Conservation (phyloP, 768 basidiomycete species). For the Coprinopsis strossmayeri region DNA sequence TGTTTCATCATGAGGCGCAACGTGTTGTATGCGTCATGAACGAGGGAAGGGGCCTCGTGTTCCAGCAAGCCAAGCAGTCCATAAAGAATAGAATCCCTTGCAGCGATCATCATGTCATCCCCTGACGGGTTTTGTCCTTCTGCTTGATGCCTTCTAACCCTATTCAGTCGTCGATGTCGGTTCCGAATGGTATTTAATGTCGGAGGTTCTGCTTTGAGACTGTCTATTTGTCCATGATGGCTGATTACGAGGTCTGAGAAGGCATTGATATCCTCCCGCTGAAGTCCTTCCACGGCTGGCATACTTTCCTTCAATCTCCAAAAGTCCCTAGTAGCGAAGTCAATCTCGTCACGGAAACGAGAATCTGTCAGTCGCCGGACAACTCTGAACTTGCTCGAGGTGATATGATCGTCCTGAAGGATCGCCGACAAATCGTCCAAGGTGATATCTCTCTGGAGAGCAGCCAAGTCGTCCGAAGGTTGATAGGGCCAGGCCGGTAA, state of each 20-base stretch:
- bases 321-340: slow-evolving; percentile 59
- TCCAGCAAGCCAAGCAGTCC: slow-evolving; percentile 56
- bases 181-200: slow-evolving; percentile 34
- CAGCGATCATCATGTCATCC: slow-evolving; percentile 20
- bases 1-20: slow-evolving; percentile 53
- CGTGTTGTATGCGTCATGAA: slow-evolving; percentile 56
- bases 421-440: slow-evolving; percentile 43
- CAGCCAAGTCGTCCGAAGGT: slow-evolving; percentile 40
- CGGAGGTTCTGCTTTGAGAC: slow-evolving; percentile 49
- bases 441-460: slow-evolving; percentile 39
- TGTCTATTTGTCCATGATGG: slow-evolving; percentile 54
- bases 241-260: slow-evolving; percentile 61
- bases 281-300: slow-evolving; percentile 45
- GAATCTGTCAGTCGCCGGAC: slow-evolving; percentile 58
- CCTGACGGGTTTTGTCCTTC: slow-evolving; percentile 11
- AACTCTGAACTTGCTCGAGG: slow-evolving; percentile 72
- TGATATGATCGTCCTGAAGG: slow-evolving; percentile 52
- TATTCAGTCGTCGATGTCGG: slow-evolving; percentile 26
- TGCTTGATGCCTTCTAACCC: too few relatives aligned
- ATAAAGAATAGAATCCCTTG: slow-evolving; percentile 45
- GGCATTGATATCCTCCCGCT: slow-evolving; percentile 62
- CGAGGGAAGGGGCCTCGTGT: slow-evolving; percentile 37
- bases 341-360: slow-evolving; percentile 29
- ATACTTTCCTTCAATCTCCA: slow-evolving; percentile 83
- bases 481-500: slow-evolving; percentile 74